Base-by-base conservation (phyloP, 2,329 filamentous ascomycete species). In the Pseudocercospora crystallina region DNA sequence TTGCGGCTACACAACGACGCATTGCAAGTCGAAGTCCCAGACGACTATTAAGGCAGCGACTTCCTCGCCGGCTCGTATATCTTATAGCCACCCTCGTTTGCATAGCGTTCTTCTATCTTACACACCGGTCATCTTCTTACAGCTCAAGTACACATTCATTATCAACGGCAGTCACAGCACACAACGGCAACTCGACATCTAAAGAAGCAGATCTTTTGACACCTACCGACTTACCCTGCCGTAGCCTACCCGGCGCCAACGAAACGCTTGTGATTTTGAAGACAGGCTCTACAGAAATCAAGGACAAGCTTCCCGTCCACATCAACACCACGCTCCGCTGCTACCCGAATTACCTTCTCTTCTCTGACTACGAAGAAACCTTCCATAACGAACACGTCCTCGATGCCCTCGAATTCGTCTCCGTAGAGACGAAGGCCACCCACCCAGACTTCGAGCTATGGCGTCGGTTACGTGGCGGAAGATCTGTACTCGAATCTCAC, bases 191-290 rank as follows among this genome's bases (percentile, higher is more conserved):
- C 5, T n/a, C n/a, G 20, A 37, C 17, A 39, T 13, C 32, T 26
- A 7, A 26, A 26, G 20, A 26, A 26, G 7, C 20, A 26, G 20
- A 26, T 26, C 20, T 26, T 26, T 26, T 7, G 20, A 26, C 20
- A 26, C 4, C 20, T 26, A 26, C 20, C 20, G 38, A 33, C 5
- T 47, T 55, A 13, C 47, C 48, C 26, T 64, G 61, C 35, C 49
- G 47, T 11, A 37, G 36, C 11, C 47, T 65, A 8, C 59, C 61
- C 1, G 68, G 68, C 40, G 68, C 71, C 2, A 68, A 78, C 3
- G 73, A 83, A 56, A 65, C 81, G 36, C 74, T 83, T 50, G 74
- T 83, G 13, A 69, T 82, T 13, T 65, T 84, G 41, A 71, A 57
- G 65, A 69, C 64, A 14, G 49, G 71, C 55, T 50, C 65, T 30